A percentile compares a stretch with the other conserved stretches of the same genome.
phyloP scores from a whole-genome alignment of 768 basidiomycete genomes.

The Auriculariales sp. region DNA sequence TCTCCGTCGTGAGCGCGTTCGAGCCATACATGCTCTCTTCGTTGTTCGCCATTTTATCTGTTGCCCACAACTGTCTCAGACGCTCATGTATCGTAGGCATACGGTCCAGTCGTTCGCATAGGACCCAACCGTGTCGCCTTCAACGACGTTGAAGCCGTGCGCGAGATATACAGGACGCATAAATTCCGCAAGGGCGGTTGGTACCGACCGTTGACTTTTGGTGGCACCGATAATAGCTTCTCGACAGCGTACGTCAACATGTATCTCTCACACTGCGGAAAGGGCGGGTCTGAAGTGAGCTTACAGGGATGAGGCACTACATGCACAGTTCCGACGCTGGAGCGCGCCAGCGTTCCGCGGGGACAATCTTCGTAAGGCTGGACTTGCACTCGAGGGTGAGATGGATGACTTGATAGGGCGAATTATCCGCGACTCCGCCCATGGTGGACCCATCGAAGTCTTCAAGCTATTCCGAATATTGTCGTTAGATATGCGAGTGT shows the following conservation, averaged over 20 bases:
- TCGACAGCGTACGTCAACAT: neutral
- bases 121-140: constrained; percentile 48
- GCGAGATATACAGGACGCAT: neutral
- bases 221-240: neutral
- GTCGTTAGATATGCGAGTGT: neutral
- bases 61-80: neutral
- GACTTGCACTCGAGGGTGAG: neutral
- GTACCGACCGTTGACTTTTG: neutral
- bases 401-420: neutral
- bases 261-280: neutral
- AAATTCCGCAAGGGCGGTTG: neutral
- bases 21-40: constrained; percentile 50
- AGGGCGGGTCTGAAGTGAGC: neutral
- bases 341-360: neutral
- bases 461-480: neutral
- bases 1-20: constrained; percentile 60
- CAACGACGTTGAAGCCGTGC: neutral
- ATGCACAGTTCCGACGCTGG: neutral
- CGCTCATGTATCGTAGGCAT: constrained; percentile 20
- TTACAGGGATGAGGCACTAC: neutral
- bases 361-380: neutral
- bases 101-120: constrained; percentile 67
- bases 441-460: neutral
- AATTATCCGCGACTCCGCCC: neutral
- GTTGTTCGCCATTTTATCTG: constrained; percentile 8